phyloP scores from a whole-genome alignment of 306 rosid species.

The Fagus sylvatica region DNA sequence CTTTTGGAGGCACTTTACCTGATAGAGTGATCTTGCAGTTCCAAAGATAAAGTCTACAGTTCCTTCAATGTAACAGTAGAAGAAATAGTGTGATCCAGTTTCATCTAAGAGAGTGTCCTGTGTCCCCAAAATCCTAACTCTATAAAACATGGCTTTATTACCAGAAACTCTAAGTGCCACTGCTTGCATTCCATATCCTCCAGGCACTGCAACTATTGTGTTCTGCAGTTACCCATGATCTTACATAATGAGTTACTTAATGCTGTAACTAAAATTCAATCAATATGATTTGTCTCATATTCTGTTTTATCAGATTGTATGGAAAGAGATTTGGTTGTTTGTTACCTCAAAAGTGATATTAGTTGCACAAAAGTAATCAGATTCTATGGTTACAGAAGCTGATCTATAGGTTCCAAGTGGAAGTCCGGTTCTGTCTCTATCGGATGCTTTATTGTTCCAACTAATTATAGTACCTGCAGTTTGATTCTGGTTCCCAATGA shows the following conservation, averaged over 20 bases:
- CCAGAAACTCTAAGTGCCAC: slow-evolving; percentile 83
- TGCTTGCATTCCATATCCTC: slow-evolving; percentile 81
- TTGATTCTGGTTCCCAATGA: slow-evolving; percentile 54
- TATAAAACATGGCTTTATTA: slow-evolving; percentile 72
- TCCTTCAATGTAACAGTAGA: slow-evolving; percentile 64
- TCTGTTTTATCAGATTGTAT: not conserved
- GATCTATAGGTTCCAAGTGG: slow-evolving; percentile 70
- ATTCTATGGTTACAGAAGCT: slow-evolving; percentile 74
- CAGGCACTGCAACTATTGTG: slow-evolving; percentile 63
- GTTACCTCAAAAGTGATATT: slow-evolving; percentile 71
- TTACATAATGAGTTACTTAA: not conserved
- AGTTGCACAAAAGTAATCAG: slow-evolving; percentile 83
- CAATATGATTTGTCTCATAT: not conserved
- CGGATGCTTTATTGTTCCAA: slow-evolving; percentile 86
- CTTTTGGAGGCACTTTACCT: slow-evolving; percentile 46
- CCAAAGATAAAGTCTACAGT: slow-evolving; percentile 83
- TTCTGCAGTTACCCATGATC: slow-evolving; percentile 47
- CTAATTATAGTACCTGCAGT: slow-evolving; percentile 50
- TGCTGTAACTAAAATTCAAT: not conserved
- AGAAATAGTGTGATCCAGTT: slow-evolving; percentile 70
- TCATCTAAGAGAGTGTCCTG: slow-evolving; percentile 90
- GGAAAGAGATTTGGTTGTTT: not conserved
- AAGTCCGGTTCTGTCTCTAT: slow-evolving; percentile 49
- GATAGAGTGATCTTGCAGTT: slow-evolving; percentile 66
- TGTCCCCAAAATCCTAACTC: slow-evolving; percentile 61